Conservation (phyloP, 208 protist species). For the Polymyxa betae region DNA sequence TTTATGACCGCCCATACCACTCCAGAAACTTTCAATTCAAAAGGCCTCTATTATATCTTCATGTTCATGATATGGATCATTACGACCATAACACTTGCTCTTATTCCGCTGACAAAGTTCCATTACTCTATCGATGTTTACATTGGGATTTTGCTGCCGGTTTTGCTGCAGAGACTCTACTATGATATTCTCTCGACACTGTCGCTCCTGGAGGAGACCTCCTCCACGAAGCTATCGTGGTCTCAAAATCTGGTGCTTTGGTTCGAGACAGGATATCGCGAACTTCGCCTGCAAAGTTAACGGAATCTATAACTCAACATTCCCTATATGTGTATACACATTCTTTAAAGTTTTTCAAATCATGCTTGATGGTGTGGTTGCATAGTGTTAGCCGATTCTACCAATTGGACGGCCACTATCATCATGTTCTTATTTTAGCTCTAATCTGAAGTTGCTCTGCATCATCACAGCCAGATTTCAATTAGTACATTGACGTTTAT, state of each 20-base stretch:
- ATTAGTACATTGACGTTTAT: too few relatives aligned
- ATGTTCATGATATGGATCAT: not conserved
- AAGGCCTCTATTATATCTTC: not conserved
- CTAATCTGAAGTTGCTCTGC: too few relatives aligned
- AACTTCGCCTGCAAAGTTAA: too few relatives aligned
- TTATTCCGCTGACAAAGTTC: slow-evolving; percentile 27
- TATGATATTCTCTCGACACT: not conserved
- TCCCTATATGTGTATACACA: too few relatives aligned
- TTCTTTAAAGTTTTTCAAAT: too few relatives aligned
- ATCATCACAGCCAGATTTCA: too few relatives aligned
- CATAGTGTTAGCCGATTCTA: too few relatives aligned
- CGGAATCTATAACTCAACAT: too few relatives aligned
- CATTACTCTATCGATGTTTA: slow-evolving; percentile 51
- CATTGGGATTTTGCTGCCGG: slow-evolving; percentile 4
- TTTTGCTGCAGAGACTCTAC: not conserved
- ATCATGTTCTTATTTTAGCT: too few relatives aligned
- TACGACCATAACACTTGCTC: not conserved
- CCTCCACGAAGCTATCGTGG: not conserved
- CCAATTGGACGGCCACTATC: too few relatives aligned
- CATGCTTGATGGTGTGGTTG: too few relatives aligned
- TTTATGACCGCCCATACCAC: not conserved
- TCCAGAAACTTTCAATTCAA: slow-evolving; percentile 13
- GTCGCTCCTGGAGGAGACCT: not conserved
- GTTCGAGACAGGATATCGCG: too few relatives aligned
- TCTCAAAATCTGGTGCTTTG: not conserved